phyloP scores from a whole-genome alignment of 371 early-diverging fungal species.

The Sporodiniella umbellata region DNA sequence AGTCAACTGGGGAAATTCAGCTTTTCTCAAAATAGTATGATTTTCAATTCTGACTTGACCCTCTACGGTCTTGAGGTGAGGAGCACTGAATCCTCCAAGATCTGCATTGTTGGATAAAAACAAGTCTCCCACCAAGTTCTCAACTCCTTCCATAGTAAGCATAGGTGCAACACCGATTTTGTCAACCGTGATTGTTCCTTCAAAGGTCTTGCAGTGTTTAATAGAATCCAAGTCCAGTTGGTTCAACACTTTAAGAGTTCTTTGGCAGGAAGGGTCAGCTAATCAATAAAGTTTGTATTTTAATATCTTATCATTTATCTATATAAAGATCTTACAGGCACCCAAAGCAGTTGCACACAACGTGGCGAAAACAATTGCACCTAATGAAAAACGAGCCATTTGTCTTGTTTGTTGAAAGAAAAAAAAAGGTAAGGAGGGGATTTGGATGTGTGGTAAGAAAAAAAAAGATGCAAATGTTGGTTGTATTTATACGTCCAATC shows the following conservation, averaged over 20 bases:
- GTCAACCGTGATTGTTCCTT: constrained; percentile 46
- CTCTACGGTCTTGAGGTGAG: constrained; percentile 39
- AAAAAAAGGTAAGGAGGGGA: too few relatives aligned
- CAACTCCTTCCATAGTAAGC: constrained; percentile 35
- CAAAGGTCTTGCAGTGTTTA: constrained; percentile 38
- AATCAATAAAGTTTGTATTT: background rate
- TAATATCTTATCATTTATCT: background rate
- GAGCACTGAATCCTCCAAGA: constrained; percentile 36
- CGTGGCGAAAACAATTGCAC: constrained; percentile 12
- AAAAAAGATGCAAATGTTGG: background rate
- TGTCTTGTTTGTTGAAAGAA: background rate
- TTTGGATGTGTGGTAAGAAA: background rate
- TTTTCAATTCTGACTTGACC: constrained; percentile 46
- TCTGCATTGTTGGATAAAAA: constrained; percentile 34
- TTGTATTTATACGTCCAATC: too few relatives aligned
- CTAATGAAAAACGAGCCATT: constrained; percentile 14
- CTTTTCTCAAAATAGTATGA: constrained; percentile 36
- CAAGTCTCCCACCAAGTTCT: constrained; percentile 42
- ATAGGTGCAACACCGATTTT: constrained; percentile 9
- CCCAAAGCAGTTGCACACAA: constrained; percentile 11
- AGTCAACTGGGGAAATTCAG: constrained; percentile 41
- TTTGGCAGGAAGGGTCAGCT: constrained; percentile 6
- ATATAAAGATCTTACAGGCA: background rate
- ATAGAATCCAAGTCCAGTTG: constrained; percentile 50
- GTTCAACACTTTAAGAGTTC: constrained; percentile 11